A percentile compares a stretch with the other conserved stretches of the same genome.
Evolutionary conservation across 768 basidiomycete genomes (phyloP).

Genomic region (Jaapia argillacea): DNA sequence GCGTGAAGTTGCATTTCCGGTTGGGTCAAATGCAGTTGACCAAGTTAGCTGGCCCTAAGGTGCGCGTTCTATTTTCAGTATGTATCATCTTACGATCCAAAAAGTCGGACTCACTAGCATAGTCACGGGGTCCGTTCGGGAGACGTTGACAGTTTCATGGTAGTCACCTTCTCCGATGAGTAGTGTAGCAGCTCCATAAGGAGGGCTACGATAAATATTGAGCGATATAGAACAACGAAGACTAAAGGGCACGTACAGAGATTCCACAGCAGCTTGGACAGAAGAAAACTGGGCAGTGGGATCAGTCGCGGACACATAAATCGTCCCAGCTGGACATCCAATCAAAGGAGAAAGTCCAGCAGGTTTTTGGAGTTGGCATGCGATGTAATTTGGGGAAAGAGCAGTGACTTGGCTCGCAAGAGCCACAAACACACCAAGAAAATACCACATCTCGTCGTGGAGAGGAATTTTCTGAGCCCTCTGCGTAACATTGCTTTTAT

Average conservation of each 20-base stretch:
- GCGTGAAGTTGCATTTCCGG: slow-evolving; percentile 31
- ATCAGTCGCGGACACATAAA: slow-evolving; percentile 47
- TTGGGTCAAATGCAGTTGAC: slow-evolving; percentile 23
- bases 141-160: slow-evolving; percentile 48
- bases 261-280: slow-evolving; percentile 45
- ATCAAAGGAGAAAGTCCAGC: slow-evolving; percentile 27
- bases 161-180: slow-evolving; percentile 52
- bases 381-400: slow-evolving; percentile 35
- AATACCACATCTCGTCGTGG: no score
- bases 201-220: slow-evolving; percentile 23
- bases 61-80: neutral
- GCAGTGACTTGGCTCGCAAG: slow-evolving; percentile 7
- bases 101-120: slow-evolving; percentile 32
- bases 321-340: slow-evolving; percentile 48
- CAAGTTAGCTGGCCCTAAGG: slow-evolving; percentile 38
- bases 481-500: no score
- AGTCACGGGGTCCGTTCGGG: slow-evolving; percentile 41
- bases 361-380: slow-evolving; percentile 45
- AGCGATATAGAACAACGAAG: no score
- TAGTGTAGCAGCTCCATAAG: slow-evolving; percentile 33
- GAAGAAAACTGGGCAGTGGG: slow-evolving; percentile 32
- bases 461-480: no score
- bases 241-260: slow-evolving; percentile 32
- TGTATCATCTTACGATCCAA: no score
- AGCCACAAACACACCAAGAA: neutral